Evolutionary conservation across 139 green algal genomes (phyloP).

Genomic region (Nannochloris sp.): DNA sequence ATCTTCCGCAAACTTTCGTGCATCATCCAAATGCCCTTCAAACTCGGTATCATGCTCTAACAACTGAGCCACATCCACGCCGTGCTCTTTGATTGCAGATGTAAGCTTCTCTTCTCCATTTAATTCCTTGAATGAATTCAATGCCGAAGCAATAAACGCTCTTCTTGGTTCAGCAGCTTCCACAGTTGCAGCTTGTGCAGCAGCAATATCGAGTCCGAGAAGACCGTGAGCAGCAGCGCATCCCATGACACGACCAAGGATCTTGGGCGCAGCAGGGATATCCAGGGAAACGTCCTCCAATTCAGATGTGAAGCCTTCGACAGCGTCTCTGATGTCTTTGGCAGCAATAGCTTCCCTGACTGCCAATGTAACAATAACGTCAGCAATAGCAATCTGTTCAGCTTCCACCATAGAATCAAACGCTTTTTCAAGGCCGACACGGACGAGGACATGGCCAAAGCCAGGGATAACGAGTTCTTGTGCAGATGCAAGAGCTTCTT

Average conservation of each 20-base stretch:
- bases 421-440: conserved; percentile 42
- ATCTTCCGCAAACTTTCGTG: conserved; percentile 42
- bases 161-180: conserved; percentile 54
- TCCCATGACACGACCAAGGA: conserved; percentile 62
- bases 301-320: conserved; percentile 62
- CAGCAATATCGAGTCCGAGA: conserved; percentile 19
- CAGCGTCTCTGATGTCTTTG: conserved; percentile 42
- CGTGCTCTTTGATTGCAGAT: conserved; percentile 13
- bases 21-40: conserved; percentile 43
- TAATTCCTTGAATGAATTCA: conserved; percentile 30
- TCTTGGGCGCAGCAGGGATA: conserved; percentile 54
- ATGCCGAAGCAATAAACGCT: conserved; percentile 36
- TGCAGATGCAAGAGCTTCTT: conserved; percentile 32
- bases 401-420: conserved; percentile 58
- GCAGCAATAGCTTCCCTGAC: conserved; percentile 29
- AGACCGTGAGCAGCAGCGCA: conserved; percentile 20
- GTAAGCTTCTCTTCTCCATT: conserved; percentile 30
- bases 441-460: conserved; percentile 34
- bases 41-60: conserved; percentile 58
- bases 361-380: conserved; percentile 54
- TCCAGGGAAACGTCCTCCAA: conserved; percentile 42
- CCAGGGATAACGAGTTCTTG: conserved; percentile 33
- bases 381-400: conserved; percentile 44
- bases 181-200: conserved; percentile 16
- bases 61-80: conserved; percentile 32